These are phyloP conservation scores for Gloeopeniophorella convolvens DNA, from an alignment of 768 basidiomycete species.

Conservation along the genomic window DNA sequence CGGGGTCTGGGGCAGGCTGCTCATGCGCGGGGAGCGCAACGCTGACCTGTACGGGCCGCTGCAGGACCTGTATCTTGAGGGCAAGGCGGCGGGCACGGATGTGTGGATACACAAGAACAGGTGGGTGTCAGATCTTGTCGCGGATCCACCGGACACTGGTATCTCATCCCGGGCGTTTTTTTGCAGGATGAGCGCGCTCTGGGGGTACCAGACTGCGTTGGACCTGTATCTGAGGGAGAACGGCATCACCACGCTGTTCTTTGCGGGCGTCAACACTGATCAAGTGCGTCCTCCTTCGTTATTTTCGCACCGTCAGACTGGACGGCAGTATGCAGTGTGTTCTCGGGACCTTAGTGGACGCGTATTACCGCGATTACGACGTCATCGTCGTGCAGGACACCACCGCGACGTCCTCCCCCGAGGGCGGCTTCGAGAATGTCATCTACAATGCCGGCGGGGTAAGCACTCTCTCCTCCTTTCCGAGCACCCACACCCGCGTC, in stretches of 20 bases:
- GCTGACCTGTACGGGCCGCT: slow-evolving; percentile 59
- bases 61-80: slow-evolving; percentile 47
- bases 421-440: slow-evolving; percentile 49
- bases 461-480: slow-evolving; percentile 22
- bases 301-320: no score
- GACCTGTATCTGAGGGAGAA: slow-evolving; percentile 58
- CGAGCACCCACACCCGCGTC: no score
- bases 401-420: slow-evolving; percentile 57
- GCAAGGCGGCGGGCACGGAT: slow-evolving; percentile 49
- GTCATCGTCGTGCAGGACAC: slow-evolving; percentile 51
- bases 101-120: slow-evolving; percentile 71
- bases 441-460: slow-evolving; percentile 52
- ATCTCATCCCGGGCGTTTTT: neutral
- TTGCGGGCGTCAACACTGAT: slow-evolving; percentile 62
- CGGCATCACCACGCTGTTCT: slow-evolving; percentile 54
- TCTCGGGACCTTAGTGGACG: slow-evolving; percentile 54
- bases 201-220: slow-evolving; percentile 57
- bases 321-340: no score
- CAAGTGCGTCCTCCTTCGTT: slow-evolving; percentile 36
- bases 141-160: neutral
- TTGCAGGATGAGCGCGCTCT: slow-evolving; percentile 55
- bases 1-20: slow-evolving; percentile 45
- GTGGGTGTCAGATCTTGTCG: slow-evolving; percentile 26
- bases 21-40: slow-evolving; percentile 54
- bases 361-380: slow-evolving; percentile 61